phyloP scores from a whole-genome alignment of 2,329 filamentous ascomycete species.

The Ceratocystis huliohia region DNA sequence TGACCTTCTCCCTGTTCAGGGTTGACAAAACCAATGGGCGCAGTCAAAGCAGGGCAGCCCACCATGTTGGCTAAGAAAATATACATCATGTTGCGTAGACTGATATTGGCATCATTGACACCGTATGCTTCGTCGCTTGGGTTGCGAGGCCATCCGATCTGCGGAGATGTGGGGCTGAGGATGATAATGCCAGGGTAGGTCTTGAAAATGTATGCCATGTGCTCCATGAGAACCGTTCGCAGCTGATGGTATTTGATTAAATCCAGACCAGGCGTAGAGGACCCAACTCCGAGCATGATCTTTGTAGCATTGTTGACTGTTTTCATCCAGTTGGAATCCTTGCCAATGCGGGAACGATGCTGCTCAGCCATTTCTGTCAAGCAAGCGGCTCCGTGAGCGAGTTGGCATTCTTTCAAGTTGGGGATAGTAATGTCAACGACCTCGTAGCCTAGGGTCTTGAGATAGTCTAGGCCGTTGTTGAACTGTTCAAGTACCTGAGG shows the following conservation, averaged over 20 bases:
- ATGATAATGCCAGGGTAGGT: conserved; percentile 64
- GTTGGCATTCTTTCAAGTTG: conserved; percentile 55
- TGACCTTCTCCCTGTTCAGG: conserved; percentile 44
- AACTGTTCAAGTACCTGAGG: conserved; percentile 50
- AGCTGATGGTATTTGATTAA: conserved; percentile 61
- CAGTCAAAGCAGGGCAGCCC: conserved; percentile 62
- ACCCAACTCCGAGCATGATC: conserved; percentile 52
- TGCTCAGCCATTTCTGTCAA: conserved; percentile 53
- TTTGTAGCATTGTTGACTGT: conserved; percentile 55
- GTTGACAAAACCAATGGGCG: conserved; percentile 60
- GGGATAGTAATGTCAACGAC: conserved; percentile 53
- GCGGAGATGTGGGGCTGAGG: conserved; percentile 63
- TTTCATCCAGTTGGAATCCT: conserved; percentile 39
- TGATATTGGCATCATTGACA: conserved; percentile 58
- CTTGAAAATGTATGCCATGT: conserved; percentile 58
- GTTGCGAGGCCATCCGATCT: conserved; percentile 57
- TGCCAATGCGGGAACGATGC: conserved; percentile 32
- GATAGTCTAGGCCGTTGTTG: conserved; percentile 47
- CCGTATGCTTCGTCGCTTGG: conserved; percentile 54
- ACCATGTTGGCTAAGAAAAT: conserved; percentile 74
- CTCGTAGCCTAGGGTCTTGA: conserved; percentile 38
- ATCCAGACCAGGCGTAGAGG: conserved; percentile 54
- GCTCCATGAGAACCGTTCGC: conserved; percentile 63
- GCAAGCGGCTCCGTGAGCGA: conserved; percentile 66
- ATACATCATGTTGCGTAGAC: conserved; percentile 71